phyloP scores from a whole-genome alignment of 495 filamentous ascomycete species.

The Lasiosphaeriaceae sp. region DNA sequence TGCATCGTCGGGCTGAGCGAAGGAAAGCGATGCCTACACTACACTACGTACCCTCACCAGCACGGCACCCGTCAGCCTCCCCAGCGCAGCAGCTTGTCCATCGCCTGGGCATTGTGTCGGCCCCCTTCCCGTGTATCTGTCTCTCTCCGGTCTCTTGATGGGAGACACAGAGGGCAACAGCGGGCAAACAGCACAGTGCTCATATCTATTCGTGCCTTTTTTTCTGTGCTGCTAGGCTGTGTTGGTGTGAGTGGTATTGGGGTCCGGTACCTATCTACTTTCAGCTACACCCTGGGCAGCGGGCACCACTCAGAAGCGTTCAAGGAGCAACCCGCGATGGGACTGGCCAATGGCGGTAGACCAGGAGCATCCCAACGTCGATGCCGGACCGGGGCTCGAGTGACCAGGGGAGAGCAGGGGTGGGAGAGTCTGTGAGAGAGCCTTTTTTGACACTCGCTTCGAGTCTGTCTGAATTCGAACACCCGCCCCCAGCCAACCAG shows the following conservation, averaged over 20 bases:
- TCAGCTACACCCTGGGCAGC: background rate
- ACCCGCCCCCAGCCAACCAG: background rate
- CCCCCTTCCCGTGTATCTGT: background rate
- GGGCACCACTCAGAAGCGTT: background rate
- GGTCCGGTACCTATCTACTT: background rate
- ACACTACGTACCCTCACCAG: too few species aligned
- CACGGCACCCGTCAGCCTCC: background rate
- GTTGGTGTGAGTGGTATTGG: background rate
- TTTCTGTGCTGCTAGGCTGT: background rate
- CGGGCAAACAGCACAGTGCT: background rate
- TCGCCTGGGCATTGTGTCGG: background rate
- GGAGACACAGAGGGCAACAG: background rate
- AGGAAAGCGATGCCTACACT: background rate
- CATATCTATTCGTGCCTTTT: background rate
- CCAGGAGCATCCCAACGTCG: background rate
- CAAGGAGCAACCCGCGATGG: conserved; percentile 5
- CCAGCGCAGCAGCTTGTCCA: background rate
- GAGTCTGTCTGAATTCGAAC: background rate
- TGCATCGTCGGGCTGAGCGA: background rate
- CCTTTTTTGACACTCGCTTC: background rate
- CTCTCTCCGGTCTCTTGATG: background rate
- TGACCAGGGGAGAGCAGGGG: background rate
- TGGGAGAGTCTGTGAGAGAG: background rate
- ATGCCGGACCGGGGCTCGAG: background rate
- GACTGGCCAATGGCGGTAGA: background rate